phyloP scores from a whole-genome alignment of 2,329 filamentous ascomycete species.

The Aspergillus vadensis region DNA sequence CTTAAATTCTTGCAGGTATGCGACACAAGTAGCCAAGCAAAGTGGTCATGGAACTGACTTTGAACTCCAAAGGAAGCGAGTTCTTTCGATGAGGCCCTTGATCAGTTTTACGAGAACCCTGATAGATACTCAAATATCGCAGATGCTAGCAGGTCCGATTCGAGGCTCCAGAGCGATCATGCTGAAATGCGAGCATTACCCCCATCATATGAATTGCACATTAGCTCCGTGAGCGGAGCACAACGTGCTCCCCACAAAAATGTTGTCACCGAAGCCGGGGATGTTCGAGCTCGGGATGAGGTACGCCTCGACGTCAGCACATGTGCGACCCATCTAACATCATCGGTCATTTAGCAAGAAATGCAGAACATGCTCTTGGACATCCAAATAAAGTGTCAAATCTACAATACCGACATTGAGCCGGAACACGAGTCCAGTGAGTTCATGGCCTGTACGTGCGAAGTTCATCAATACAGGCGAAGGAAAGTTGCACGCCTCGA shows the following conservation, averaged over 20 bases:
- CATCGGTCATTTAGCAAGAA: neutral
- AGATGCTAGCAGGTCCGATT: neutral
- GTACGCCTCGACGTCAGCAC: neutral
- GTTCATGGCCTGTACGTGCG: neutral
- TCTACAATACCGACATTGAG: conserved; percentile 10
- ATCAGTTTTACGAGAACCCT: neutral
- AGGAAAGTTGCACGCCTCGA: neutral
- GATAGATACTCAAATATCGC: neutral
- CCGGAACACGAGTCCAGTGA: conserved; percentile 5
- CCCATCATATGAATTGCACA: neutral
- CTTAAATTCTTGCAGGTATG: neutral
- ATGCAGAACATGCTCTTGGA: conserved; percentile 6
- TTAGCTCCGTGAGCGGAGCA: too few species aligned
- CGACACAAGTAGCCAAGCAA: neutral
- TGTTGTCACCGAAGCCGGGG: neutral
- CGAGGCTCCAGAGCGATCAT: neutral
- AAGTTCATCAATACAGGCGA: neutral
- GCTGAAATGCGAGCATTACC: neutral
- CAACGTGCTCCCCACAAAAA: neutral
- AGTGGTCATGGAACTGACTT: neutral
- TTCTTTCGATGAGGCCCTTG: neutral
- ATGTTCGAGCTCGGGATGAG: conserved; percentile 8
- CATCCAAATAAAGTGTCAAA: neutral
- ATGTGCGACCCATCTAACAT: neutral
- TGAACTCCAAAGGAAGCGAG: neutral